Conservation (phyloP, 176 grass and related monocot genomes). For the Oryza longistaminata region DNA sequence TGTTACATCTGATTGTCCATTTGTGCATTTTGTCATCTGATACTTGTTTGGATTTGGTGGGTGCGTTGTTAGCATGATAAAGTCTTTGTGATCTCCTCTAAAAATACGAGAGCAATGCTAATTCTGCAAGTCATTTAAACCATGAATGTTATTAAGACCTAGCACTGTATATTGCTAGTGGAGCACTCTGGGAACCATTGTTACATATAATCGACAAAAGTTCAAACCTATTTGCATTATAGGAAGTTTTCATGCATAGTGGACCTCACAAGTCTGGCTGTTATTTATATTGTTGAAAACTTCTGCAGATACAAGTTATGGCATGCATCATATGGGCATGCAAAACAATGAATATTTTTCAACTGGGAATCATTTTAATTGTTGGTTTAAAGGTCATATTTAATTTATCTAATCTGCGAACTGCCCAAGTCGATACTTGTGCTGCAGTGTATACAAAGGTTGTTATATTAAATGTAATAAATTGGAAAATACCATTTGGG, state of each 20-base stretch:
- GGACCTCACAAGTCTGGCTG: neutral
- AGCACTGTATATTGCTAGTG: neutral
- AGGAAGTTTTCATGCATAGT: neutral
- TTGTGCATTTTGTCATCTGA: neutral
- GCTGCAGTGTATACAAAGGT: neutral
- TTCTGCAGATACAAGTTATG: neutral
- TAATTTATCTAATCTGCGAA: neutral
- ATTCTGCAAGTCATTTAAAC: slow-evolving; percentile 4
- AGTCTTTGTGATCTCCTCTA: neutral
- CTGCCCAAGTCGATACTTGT: neutral
- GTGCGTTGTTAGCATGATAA: neutral
- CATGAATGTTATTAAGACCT: neutral
- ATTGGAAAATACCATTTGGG: neutral
- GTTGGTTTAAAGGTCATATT: neutral
- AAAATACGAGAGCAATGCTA: neutral
- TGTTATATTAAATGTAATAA: neutral
- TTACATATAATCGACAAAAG: neutral
- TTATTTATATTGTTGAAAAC: neutral
- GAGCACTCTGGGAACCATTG: neutral
- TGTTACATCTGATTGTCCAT: neutral
- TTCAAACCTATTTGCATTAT: neutral
- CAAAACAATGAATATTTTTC: neutral
- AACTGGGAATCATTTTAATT: neutral
- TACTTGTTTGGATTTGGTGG: neutral
- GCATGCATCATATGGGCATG: neutral